Evolutionary conservation across 2,329 filamentous ascomycete species (phyloP).

Genomic region (Clarireedia homoeocarpa): DNA sequence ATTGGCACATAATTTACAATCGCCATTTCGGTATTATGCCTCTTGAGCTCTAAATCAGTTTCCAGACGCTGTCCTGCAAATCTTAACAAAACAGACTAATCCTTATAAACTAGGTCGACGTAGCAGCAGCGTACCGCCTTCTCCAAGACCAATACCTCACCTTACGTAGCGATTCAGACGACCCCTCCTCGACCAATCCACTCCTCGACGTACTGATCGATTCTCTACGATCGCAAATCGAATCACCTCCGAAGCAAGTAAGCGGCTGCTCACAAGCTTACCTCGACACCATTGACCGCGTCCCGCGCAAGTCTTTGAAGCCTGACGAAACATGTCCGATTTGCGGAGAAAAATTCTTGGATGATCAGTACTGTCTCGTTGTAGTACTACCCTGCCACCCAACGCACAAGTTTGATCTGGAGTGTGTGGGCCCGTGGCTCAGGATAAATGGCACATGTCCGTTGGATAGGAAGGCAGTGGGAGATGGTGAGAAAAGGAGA

Average conservation of each 20-base stretch:
- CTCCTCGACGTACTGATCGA: slow-evolving; percentile 44
- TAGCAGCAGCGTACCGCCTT: slow-evolving; percentile 49
- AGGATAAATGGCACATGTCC: slow-evolving; percentile 57
- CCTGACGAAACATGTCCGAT: slow-evolving; percentile 50
- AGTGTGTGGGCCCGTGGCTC: slow-evolving; percentile 60
- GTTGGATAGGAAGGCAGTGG: slow-evolving; percentile 53
- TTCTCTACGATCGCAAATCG: slow-evolving; percentile 42
- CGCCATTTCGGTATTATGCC: neutral
- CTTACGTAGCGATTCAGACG: slow-evolving; percentile 39
- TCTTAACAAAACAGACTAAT: neutral
- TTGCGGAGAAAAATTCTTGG: slow-evolving; percentile 53
- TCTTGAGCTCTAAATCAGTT: neutral
- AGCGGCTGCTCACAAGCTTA: slow-evolving; percentile 50
- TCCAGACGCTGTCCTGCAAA: neutral
- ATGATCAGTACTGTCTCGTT: slow-evolving; percentile 55
- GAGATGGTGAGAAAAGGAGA: slow-evolving; percentile 36
- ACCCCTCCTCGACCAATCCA: slow-evolving; percentile 32
- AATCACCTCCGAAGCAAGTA: slow-evolving; percentile 43
- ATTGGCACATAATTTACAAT: too few species aligned
- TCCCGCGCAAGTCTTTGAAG: slow-evolving; percentile 42
- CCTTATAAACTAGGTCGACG: slow-evolving; percentile 35
- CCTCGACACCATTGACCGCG: slow-evolving; percentile 51
- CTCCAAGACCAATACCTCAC: slow-evolving; percentile 50
- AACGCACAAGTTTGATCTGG: slow-evolving; percentile 54
- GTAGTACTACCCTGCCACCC: slow-evolving; percentile 56